Evolutionary conservation across 305 asterid species (phyloP), one percentile per base, ranked within the genome.

Genomic region (Euphrasia arctica): DNA sequence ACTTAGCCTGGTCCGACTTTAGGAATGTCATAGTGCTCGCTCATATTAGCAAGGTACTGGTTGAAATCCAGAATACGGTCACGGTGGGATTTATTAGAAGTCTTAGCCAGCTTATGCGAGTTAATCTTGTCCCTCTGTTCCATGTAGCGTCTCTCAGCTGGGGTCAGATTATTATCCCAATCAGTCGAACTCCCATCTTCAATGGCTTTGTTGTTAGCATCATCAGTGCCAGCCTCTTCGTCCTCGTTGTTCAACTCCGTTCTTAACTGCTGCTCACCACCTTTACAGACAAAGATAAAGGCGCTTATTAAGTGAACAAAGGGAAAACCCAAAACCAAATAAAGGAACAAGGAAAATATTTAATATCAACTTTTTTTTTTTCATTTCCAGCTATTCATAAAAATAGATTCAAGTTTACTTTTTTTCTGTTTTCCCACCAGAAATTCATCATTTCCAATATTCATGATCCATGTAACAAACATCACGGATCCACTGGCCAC

Each of bases 21-120:
- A 34, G 98, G 97, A 31, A 91, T 91, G 85, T 89, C 98, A 39
- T 87, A 92, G 72, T 91, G 98, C 89, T 91, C 98, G 2, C 98
- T 92, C 95, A 92, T 85, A 72, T 92, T 87, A 1, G 98, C 98
- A 43, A 92, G 89, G 65, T 92, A 92, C 84, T 87, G 98, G 66
- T 92, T 92, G 88, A 92, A 92, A 65, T 92, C 98, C 77, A 82
- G 70, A 15, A 92, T 87, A 12, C 96, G 87, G 42, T 89, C 96
- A 7, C 98, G 89, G 77, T 91, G 98, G 6, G 98, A 91, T 70
- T 89, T 91, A 67, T 85, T 68, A 6, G 96, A 80, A 4, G 89
- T 87, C 91, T 91, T 91, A 29, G 88, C 89, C 82, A 89, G 81
- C 82, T 82, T 89, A 8, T 80, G 87, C 25, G 67, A 67, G 69